Evolutionary conservation across 495 filamentous ascomycete genomes (phyloP).

Genomic region (Hypoxylon fragiforme): DNA sequence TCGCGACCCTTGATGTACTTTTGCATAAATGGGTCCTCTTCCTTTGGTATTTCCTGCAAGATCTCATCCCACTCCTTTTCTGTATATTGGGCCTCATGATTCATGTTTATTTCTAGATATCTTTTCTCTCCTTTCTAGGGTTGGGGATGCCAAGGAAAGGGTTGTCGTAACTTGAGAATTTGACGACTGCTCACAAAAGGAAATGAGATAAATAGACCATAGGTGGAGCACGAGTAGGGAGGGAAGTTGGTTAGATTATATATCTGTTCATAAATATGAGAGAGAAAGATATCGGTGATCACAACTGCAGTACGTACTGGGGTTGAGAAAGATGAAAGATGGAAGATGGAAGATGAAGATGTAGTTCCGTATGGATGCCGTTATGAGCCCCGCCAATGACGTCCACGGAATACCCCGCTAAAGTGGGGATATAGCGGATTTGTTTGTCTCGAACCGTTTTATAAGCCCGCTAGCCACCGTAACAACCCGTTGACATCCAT

Average conservation of each 20-base stretch:
- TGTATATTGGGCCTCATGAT: slow-evolving; percentile 27
- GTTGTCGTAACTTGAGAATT: too few relatives aligned
- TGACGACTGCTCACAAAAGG: too few relatives aligned
- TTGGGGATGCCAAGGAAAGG: neutral
- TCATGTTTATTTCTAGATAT: slow-evolving; percentile 16
- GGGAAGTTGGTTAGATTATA: too few relatives aligned
- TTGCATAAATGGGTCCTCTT: slow-evolving; percentile 72
- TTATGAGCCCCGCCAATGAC: slow-evolving; percentile 8
- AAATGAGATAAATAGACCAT: neutral
- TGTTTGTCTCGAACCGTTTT: too few relatives aligned
- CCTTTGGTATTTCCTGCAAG: slow-evolving; percentile 54
- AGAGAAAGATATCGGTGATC: too few relatives aligned
- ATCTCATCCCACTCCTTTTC: slow-evolving; percentile 61
- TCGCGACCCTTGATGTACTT: slow-evolving; percentile 77
- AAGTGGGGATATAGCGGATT: slow-evolving; percentile 12
- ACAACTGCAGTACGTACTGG: neutral
- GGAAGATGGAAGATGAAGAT: neutral
- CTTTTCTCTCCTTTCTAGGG: neutral
- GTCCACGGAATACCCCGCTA: slow-evolving; percentile 1
- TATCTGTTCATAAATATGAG: too few relatives aligned
- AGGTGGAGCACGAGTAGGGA: neutral
- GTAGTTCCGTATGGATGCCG: slow-evolving; percentile 4
- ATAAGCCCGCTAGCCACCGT: too few relatives aligned
- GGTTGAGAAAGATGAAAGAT: slow-evolving; percentile 1
- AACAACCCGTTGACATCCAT: too few relatives aligned